Evolutionary conservation across 768 basidiomycete genomes (phyloP).

Genomic region (Serendipita sp.): DNA sequence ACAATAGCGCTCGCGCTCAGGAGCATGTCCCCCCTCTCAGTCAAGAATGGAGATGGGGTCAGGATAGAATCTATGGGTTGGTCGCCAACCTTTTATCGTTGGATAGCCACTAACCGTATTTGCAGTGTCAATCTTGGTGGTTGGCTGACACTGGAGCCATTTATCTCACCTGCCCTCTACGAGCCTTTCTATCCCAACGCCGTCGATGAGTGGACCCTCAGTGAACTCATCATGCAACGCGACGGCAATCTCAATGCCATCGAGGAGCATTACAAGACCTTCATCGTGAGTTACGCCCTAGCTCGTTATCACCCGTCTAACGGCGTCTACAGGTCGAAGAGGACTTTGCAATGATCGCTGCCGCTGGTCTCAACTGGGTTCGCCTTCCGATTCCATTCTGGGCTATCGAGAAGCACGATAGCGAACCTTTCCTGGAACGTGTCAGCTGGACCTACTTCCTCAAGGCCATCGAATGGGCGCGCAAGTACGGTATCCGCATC

Average conservation of each 20-base stretch:
- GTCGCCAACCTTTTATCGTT: conserved; percentile 17
- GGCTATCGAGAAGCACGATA: conserved; percentile 62
- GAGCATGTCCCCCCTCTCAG: conserved; percentile 70
- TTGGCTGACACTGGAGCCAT: conserved; percentile 64
- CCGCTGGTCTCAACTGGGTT: conserved; percentile 74
- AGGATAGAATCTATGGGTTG: conserved; percentile 49
- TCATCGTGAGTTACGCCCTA: conserved; percentile 40
- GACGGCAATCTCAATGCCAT: conserved; percentile 47
- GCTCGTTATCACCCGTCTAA: neutral
- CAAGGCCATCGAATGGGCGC: conserved; percentile 60
- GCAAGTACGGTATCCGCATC: conserved; percentile 82
- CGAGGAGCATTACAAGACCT: conserved; percentile 66
- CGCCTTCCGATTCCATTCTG: conserved; percentile 72
- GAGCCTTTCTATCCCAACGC: conserved; percentile 40
- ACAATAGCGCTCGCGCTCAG: conserved; percentile 57
- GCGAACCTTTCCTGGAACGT: conserved; percentile 61
- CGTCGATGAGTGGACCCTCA: conserved; percentile 54
- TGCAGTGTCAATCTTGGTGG: conserved; percentile 55
- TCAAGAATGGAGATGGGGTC: conserved; percentile 54
- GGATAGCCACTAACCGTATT: neutral
- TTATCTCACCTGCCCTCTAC: conserved; percentile 50
- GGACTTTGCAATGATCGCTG: conserved; percentile 81
- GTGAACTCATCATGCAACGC: conserved; percentile 43
- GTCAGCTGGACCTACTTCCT: conserved; percentile 74
- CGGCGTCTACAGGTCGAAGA: conserved; percentile 49